Percentiles rank a stretch among this genome's conserved stretches.
Evolutionary conservation across 78 protist species (phyloP).

Genomic region (Cyanophora paradoxa): DNA sequence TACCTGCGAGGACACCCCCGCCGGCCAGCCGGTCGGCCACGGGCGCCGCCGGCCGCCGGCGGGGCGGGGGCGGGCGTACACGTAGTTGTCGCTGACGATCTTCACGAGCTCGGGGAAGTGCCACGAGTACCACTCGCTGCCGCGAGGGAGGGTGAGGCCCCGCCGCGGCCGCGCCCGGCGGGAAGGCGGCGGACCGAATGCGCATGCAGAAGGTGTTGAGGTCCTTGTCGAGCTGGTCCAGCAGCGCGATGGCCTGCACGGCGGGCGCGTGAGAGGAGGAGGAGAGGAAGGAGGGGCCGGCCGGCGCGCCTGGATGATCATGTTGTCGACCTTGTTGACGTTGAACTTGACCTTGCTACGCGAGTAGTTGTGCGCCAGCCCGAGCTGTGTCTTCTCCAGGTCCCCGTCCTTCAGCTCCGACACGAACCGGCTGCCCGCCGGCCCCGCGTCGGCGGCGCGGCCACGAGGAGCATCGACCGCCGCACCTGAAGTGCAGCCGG

Average conservation of each 20-base stretch:
- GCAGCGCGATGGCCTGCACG: conserved; percentile 83
- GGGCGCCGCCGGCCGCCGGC: too few species aligned
- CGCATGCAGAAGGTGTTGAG: conserved; percentile 95
- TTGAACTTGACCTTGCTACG: conserved; percentile 97
- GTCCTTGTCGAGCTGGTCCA: conserved; percentile 97
- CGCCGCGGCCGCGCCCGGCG: too few species aligned
- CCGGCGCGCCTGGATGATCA: conserved; percentile 91
- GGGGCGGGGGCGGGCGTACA: too few species aligned
- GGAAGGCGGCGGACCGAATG: too few species aligned
- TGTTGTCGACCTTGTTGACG: conserved; percentile 94
- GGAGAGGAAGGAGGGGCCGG: background rate
- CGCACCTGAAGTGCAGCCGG: conserved; percentile 59
- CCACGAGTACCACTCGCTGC: conserved; percentile 97
- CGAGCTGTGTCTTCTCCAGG: conserved; percentile 75
- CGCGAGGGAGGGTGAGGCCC: too few species aligned
- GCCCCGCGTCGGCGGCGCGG: too few species aligned
- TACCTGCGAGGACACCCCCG: too few species aligned
- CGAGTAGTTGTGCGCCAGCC: conserved; percentile 89
- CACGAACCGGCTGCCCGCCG: too few species aligned
- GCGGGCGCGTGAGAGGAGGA: background rate
- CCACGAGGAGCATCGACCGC: background rate
- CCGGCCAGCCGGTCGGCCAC: too few species aligned
- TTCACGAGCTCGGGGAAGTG: conserved; percentile 98
- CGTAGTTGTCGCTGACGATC: conserved; percentile 78
- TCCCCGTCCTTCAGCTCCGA: conserved; percentile 33